These are phyloP conservation scores for Colletotrichum phormii DNA, from an alignment of 2,329 filamentous ascomycete genomes.

Conservation along the genomic window DNA sequence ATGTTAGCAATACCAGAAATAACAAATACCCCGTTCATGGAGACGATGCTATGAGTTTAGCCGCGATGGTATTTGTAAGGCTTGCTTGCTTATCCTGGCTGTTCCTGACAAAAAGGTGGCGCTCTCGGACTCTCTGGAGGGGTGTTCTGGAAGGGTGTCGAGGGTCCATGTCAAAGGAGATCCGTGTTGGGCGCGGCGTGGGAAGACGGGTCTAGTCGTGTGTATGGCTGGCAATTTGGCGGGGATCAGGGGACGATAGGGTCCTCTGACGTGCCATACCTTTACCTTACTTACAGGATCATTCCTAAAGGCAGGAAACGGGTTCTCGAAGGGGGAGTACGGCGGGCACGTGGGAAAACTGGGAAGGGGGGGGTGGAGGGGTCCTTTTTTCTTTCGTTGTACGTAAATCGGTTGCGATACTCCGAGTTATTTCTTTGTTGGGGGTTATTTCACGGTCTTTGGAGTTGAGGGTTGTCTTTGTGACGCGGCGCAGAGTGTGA, in stretches of 20 bases:
- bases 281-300: too few species aligned
- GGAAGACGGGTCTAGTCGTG: too few species aligned
- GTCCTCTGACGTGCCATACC: too few species aligned
- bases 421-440: too few species aligned
- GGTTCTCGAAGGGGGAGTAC: background rate
- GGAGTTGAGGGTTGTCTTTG: background rate
- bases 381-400: too few species aligned
- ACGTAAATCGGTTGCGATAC: too few species aligned
- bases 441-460: background rate
- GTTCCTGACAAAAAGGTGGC: background rate
- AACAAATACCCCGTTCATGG: background rate
- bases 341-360: background rate
- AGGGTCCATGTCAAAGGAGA: background rate
- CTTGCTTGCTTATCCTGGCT: background rate
- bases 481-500: background rate
- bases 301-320: background rate
- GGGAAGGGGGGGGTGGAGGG: too few species aligned
- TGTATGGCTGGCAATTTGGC: too few species aligned
- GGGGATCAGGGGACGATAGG: background rate
- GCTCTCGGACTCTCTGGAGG: too few species aligned
- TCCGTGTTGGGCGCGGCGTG: too few species aligned
- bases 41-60: background rate
- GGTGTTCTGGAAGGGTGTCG: background rate
- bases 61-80: background rate
- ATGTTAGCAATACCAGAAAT: background rate